Base-by-base conservation (phyloP, 2,329 filamentous ascomycete genomes). In the Penicillium verrucosum region DNA sequence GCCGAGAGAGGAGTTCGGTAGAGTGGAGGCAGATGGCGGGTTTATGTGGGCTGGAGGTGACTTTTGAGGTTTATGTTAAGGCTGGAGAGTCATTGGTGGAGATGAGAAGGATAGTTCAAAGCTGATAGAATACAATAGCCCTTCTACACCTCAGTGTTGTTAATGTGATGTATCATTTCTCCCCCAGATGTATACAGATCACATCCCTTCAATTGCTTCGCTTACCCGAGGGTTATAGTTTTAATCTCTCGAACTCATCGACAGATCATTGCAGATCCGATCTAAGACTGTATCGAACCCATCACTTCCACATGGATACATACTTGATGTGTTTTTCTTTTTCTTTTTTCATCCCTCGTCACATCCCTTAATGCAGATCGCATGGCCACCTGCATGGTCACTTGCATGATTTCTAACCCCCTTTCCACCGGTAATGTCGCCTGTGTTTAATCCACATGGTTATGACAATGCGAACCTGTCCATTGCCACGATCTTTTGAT, bases 11-110 rank as follows among this genome's bases (percentile, higher is more conserved):
- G 40, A 73, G 68, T n/a, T 54, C 64, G n/a, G 44, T 52, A 1
- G 73, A 75, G 54, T 75, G 72, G 72, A 66, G 65, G 41, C 66
- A 68, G 37, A 60, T 75, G 55, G 73, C 73, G 5, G 60, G 60
- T 4, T 54, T 75, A 40, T 64, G 63, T 10, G 72, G 72, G 1
- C 49, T 75, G 29, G 51, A 67, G 40, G 68, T 75, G 3, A 72
- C 68, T 1, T 75, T 75, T 51, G 73, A 75, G 56, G 63, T 57
- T 12, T 75, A 72, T 61, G 70, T 71, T 9, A 55, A 49, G 2
- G 59, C 59, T 18, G 72, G 71, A 0, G 72, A 75, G 54, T 69
- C 70, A 2, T 56, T 75, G 50, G 63, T 75, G 16, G 72, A 75
- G 62, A 73, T 75, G 72, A 66, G 64, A 23, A 67, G 62, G 43